phyloP scores from a whole-genome alignment of 306 rosid genomes.

The Prunus persica region Prunus_persica_NCBIv2 NC_034009.1:2902501-2903000 shows the following conservation, averaged over 20 bases:
- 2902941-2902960: neutral
- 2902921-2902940: neutral
- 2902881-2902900: neutral
- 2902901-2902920: neutral
- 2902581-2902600: constrained; percentile 90
- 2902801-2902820: neutral
- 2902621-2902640: constrained; percentile 99
- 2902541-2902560: constrained; percentile 97
- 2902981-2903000: neutral
- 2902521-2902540: constrained; percentile 85
- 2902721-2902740: neutral
- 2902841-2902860: neutral
- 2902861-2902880: neutral
- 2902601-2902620: constrained; percentile 98
- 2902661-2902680: constrained; percentile 99
- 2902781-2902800: neutral
- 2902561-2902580: constrained; percentile 97
- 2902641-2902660: constrained; percentile 97
- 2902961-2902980: no score
- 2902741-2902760: neutral
- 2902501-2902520: constrained; percentile 52
- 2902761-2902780: neutral
- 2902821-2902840: neutral
- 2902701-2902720: neutral
- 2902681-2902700: constrained; percentile 87